Evolutionary conservation across 306 rosid genomes (phyloP), one percentile per base, ranked within the genome.

Genomic region (Ammopiptanthus mongolicus): DNA sequence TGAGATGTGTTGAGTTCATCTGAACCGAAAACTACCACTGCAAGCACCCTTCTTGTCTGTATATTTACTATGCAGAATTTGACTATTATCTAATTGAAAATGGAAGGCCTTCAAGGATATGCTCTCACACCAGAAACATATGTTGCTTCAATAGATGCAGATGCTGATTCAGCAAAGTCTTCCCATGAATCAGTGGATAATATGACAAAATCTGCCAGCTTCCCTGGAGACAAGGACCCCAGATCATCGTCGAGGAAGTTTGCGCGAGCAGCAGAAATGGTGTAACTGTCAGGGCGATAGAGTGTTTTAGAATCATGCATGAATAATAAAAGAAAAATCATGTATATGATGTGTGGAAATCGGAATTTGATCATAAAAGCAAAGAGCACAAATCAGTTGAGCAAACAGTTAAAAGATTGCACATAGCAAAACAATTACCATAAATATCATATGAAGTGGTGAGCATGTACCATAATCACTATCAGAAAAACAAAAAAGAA

Each of bases 191-290:
- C 71, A 0, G 80, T 36, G 17, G 94, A 89, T 51, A 93, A 74
- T 69, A 91, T 31, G 71, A 91, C 96, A 71, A 93, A 93, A 78
- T 93, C 98, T 55, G 98, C 96, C 0, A 89, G 80, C 84, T 91
- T 93, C 64, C 97, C 92, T 0, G 83, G 82, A 8, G 92, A 85
- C 17, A 93, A 64, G 69, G 98, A 93, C 63, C 94, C 97, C 36
- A 88, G 57, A 13, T 88, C 85, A 2, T 77, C 78, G 79, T 91
- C 97, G 7, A 91, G 88, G 86, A 93, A 91, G 90, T 92, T 84
- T 47, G 96, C 96, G 2, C 75, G 90, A 21, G 98, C 98, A 52
- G 94, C 97, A 9, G 88, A 87, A 71, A 89, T 84, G 21, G 98
- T 93, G 66, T 87, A 82, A 83, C 98, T 93, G 91, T 62, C 62